Conservation (phyloP, 2,329 filamentous ascomycete species). For the Bipolaris gigantea region DNA sequence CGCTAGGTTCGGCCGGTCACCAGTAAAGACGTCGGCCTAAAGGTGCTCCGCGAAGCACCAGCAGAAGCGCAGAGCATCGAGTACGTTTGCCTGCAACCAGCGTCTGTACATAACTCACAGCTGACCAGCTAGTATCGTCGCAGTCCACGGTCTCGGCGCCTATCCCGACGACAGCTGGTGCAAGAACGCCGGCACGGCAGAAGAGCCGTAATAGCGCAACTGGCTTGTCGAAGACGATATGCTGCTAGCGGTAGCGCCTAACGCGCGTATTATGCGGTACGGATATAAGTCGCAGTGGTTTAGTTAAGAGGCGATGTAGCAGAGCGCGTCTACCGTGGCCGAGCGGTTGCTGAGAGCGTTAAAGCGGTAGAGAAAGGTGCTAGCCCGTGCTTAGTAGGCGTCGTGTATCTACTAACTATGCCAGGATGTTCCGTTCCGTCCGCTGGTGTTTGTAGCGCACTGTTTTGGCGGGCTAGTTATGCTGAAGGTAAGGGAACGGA, state of each 20-base stretch:
- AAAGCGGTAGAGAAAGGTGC: too few species aligned
- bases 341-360: too few species aligned
- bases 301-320: too few species aligned
- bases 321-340: too few species aligned
- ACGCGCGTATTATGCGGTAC: conserved; percentile 29
- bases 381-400: too few species aligned
- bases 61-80: conserved; percentile 9
- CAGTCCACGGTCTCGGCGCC: conserved; percentile 33
- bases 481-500: conserved; percentile 1
- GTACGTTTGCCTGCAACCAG: conserved; percentile 9
- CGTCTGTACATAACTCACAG: conserved; percentile 6
- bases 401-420: neutral
- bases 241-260: too few species aligned
- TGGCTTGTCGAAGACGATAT: too few species aligned
- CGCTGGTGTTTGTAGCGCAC: conserved; percentile 30
- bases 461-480: conserved; percentile 32
- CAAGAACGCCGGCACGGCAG: conserved; percentile 29
- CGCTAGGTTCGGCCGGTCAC: conserved; percentile 20
- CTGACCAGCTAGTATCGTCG: conserved; percentile 26
- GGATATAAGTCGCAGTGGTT: conserved; percentile 24
- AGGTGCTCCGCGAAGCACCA: conserved; percentile 25
- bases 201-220: neutral
- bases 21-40: conserved; percentile 25
- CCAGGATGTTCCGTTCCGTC: conserved; percentile 22
- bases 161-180: conserved; percentile 35